A percentile compares a stretch with the other conserved stretches of the same genome.
phyloP scores from a whole-genome alignment of 192 early-diverging fungal genomes.

The Umbelopsis isabellina region DNA sequence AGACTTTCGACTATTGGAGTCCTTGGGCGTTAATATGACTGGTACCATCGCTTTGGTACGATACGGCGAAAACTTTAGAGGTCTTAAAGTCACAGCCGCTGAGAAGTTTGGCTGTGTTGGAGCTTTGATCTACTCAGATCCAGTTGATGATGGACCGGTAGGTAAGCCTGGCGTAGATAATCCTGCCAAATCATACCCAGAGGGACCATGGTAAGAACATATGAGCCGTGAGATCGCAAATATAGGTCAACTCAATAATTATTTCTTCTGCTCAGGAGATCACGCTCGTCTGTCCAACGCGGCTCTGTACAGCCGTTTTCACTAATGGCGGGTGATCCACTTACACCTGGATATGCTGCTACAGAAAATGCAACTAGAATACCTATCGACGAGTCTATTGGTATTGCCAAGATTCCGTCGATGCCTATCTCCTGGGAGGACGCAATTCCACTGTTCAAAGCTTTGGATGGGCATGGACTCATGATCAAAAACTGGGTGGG shows the following conservation, averaged over 20 bases:
- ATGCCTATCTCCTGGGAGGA: slow-evolving; percentile 66
- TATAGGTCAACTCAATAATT: background rate
- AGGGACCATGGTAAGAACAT: slow-evolving; percentile 50
- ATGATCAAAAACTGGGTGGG: slow-evolving; percentile 51
- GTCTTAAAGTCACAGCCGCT: slow-evolving; percentile 59
- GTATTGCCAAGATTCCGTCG: slow-evolving; percentile 59
- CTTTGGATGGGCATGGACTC: slow-evolving; percentile 49
- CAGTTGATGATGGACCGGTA: slow-evolving; percentile 57
- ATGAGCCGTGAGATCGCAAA: background rate
- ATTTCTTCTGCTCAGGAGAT: slow-evolving; percentile 25
- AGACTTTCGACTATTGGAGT: slow-evolving; percentile 53
- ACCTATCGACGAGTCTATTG: slow-evolving; percentile 44
- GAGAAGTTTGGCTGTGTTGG: slow-evolving; percentile 57
- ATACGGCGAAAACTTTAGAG: slow-evolving; percentile 53
- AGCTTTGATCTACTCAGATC: slow-evolving; percentile 65
- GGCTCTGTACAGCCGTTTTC: slow-evolving; percentile 54
- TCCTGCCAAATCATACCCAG: slow-evolving; percentile 53
- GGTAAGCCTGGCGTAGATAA: slow-evolving; percentile 1
- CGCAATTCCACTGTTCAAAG: slow-evolving; percentile 58
- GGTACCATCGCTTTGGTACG: slow-evolving; percentile 61
- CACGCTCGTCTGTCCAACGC: slow-evolving; percentile 56
- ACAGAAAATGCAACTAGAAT: slow-evolving; percentile 48
- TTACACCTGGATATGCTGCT: slow-evolving; percentile 61
- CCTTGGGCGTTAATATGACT: slow-evolving; percentile 41
- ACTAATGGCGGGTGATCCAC: slow-evolving; percentile 59